Percentiles rank a stretch among this genome's conserved stretches.
phyloP scores from a whole-genome alignment of 164 flowering plant genomes.

The Liriodendron chinense region DNA sequence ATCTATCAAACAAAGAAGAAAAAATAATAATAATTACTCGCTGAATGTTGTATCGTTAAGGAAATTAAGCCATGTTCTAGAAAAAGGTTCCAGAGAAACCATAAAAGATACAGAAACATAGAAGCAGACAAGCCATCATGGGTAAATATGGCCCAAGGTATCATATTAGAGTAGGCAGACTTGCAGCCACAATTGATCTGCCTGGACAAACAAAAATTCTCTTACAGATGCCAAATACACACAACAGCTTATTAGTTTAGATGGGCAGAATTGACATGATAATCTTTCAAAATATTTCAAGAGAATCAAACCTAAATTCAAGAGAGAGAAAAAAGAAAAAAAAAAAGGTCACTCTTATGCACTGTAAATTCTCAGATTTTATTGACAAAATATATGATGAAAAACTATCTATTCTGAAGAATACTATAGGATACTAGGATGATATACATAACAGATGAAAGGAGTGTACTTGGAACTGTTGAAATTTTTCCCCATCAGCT shows the following conservation, averaged over 20 bases:
- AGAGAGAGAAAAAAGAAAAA: too few relatives aligned
- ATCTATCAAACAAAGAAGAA: too few relatives aligned
- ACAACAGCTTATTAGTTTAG: neutral
- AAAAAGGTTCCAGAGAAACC: neutral
- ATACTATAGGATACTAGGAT: neutral
- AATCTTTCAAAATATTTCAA: neutral
- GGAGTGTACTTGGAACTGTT: slow-evolving; percentile 76
- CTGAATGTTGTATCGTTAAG: too few relatives aligned
- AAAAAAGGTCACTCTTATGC: neutral
- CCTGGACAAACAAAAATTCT: neutral
- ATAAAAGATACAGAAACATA: neutral
- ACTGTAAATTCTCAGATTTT: neutral
- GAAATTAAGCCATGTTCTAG: neutral
- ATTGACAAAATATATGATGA: neutral
- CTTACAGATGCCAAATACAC: neutral
- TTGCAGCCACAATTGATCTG: neutral
- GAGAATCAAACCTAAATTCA: neutral
- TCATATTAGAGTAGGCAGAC: neutral
- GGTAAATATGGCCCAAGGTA: neutral
- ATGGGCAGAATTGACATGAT: neutral
- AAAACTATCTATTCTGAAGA: neutral
- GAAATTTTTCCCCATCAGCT: slow-evolving; percentile 94
- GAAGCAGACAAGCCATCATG: neutral
- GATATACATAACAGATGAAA: slow-evolving; percentile 5
- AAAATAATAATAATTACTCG: too few relatives aligned